Evolutionary conservation across 352 stramenopile species (phyloP).

Genomic region (Phytophthora kernoviae): DNA sequence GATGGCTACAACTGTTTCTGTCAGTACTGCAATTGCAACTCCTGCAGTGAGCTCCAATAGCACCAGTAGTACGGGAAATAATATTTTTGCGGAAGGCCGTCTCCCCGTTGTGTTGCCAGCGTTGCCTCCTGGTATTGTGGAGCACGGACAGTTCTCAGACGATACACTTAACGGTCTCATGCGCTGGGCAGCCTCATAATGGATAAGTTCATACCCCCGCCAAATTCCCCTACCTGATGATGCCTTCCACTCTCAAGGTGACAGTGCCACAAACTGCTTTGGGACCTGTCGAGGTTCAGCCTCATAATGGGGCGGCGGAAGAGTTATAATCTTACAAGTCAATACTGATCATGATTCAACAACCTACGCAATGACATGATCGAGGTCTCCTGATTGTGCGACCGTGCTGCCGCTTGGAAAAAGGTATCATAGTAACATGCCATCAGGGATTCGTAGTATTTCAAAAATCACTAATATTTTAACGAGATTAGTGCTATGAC

Average conservation of each 20-base stretch:
- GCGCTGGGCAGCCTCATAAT: slow-evolving; percentile 28
- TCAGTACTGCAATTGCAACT: background rate
- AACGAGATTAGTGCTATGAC: too few species aligned
- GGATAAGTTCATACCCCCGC: too few species aligned
- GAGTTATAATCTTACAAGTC: background rate
- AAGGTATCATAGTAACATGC: too few species aligned
- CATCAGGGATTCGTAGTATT: too few species aligned
- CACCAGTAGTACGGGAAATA: slow-evolving; percentile 21
- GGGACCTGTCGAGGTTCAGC: too few species aligned
- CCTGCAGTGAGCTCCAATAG: slow-evolving; percentile 8
- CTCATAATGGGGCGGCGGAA: slow-evolving; percentile 5
- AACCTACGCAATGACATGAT: slow-evolving; percentile 12
- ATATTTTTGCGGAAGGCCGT: slow-evolving; percentile 37
- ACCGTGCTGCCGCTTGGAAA: background rate
- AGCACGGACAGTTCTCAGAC: slow-evolving; percentile 57
- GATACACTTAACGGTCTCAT: slow-evolving; percentile 52
- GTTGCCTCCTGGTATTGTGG: slow-evolving; percentile 32
- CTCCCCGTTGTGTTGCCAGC: slow-evolving; percentile 21
- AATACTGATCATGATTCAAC: slow-evolving; percentile 35
- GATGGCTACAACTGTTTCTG: background rate
- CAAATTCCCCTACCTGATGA: too few species aligned
- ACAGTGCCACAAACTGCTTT: too few species aligned
- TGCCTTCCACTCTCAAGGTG: too few species aligned
- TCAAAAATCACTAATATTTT: too few species aligned
- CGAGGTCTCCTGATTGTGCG: slow-evolving; percentile 37